phyloP scores from a whole-genome alignment of 176 grass and related monocot species.

The Eragrostis curvula region DNA sequence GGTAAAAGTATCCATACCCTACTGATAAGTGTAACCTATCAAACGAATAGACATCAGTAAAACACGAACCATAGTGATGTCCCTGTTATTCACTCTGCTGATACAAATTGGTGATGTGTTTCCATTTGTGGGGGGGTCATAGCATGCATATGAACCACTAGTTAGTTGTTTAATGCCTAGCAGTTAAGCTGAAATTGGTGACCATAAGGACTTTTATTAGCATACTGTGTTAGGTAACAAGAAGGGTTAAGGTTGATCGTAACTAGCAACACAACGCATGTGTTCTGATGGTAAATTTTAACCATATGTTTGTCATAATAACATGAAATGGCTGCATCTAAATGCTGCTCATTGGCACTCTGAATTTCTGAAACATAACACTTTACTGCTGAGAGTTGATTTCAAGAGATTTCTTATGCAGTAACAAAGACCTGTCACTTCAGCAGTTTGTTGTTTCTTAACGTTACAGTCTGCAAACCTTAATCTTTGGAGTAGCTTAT shows the following conservation, averaged over 20 bases:
- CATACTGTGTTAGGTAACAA: conserved; percentile 41
- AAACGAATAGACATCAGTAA: no score
- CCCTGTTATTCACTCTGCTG: no score
- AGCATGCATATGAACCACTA: conserved; percentile 2
- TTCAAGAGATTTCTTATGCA: neutral
- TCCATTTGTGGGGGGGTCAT: no score
- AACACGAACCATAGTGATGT: no score
- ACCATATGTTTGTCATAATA: conserved; percentile 1
- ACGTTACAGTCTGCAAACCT: conserved; percentile 41
- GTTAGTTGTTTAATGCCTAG: conserved; percentile 17
- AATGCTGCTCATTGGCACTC: neutral
- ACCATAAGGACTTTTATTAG: conserved; percentile 4
- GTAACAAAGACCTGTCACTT: conserved; percentile 36
- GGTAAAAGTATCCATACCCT: no score
- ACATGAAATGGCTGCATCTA: neutral
- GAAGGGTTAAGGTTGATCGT: neutral
- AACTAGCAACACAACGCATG: neutral
- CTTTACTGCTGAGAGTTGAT: conserved; percentile 25
- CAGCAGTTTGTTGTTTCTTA: conserved; percentile 49
- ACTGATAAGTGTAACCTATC: no score
- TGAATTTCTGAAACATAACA: conserved; percentile 12
- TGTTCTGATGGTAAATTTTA: conserved; percentile 10
- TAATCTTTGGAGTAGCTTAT: conserved; percentile 22
- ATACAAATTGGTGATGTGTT: no score
- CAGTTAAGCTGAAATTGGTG: conserved; percentile 24